Conservation (phyloP, 805 yeast genomes). For the Starmerella sirachaensis region DNA sequence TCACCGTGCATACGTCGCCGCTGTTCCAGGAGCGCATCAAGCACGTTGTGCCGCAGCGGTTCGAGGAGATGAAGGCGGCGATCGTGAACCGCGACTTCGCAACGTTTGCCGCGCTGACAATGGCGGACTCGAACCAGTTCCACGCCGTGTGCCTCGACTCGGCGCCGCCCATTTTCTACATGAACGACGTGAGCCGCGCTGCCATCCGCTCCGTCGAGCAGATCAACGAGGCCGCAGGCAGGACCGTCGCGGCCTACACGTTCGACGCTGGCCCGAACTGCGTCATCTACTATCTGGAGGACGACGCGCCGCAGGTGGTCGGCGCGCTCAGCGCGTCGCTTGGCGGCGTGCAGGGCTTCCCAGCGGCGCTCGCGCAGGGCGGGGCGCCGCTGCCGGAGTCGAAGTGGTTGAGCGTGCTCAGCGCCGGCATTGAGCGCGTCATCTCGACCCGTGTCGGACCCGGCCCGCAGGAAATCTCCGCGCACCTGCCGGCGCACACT, state of each 20-base stretch:
- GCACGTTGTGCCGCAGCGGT: conserved; percentile 78
- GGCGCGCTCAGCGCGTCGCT: conserved; percentile 41
- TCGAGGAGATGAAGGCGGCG: conserved; percentile 65
- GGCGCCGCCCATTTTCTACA: conserved; percentile 86
- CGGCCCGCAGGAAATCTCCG: conserved; percentile 57
- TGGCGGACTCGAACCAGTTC: conserved; percentile 94
- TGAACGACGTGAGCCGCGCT: conserved; percentile 80
- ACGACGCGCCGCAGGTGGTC: conserved; percentile 62
- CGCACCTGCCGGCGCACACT: conserved; percentile 20
- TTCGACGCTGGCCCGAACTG: conserved; percentile 99
- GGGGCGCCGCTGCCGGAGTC: conserved; percentile 3
- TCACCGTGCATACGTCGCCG: conserved; percentile 80
- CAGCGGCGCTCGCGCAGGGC: conserved; percentile 25
- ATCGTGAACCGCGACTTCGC: conserved; percentile 65
- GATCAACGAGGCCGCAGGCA: conserved; percentile 55
- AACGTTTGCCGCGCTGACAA: conserved; percentile 77
- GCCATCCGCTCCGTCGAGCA: conserved; percentile 67
- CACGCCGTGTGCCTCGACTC: conserved; percentile 97
- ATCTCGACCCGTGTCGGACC: conserved; percentile 78
- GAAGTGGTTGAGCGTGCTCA: conserved; percentile 40
- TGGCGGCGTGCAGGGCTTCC: conserved; percentile 55
- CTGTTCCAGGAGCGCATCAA: conserved; percentile 68
- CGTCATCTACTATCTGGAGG: conserved; percentile 74
- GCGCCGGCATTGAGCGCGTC: conserved; percentile 66
- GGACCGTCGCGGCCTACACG: conserved; percentile 81